Conservation (phyloP, 2,329 filamentous ascomycete genomes). For the Apiospora hydei region DNA sequence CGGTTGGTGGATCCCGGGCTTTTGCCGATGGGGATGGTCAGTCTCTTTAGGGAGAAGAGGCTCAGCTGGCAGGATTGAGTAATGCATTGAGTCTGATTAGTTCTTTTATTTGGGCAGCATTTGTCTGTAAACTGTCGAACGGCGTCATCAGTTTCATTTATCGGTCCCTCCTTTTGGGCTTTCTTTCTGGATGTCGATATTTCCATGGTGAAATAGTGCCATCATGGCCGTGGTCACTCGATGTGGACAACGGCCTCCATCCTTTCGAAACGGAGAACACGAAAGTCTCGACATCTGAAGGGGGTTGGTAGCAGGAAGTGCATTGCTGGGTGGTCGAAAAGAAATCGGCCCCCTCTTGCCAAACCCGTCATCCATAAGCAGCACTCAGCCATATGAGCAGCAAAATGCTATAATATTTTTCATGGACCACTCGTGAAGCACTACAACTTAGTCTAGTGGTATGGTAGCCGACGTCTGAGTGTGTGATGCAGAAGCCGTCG, state of each 20-base stretch:
- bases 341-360: conserved; percentile 6
- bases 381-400: background rate
- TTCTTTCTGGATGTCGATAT: too few species aligned
- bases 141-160: background rate
- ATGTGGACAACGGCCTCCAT: background rate
- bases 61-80: conserved; percentile 50
- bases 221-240: background rate
- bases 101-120: background rate
- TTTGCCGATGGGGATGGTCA: conserved; percentile 56
- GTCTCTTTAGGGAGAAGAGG: conserved; percentile 51
- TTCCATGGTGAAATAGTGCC: background rate
- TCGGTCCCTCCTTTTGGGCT: background rate
- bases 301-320: background rate
- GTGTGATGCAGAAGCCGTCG: background rate
- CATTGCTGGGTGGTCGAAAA: background rate
- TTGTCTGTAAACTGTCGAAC: background rate
- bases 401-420: background rate
- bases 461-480: background rate
- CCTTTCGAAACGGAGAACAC: background rate
- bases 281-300: background rate
- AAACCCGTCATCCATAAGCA: background rate
- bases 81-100: background rate
- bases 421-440: background rate
- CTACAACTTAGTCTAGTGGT: conserved; percentile 1
- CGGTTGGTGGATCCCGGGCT: conserved; percentile 52